Evolutionary conservation across 768 basidiomycete species (phyloP).

Genomic region (Tulasnella sp.): DNA sequence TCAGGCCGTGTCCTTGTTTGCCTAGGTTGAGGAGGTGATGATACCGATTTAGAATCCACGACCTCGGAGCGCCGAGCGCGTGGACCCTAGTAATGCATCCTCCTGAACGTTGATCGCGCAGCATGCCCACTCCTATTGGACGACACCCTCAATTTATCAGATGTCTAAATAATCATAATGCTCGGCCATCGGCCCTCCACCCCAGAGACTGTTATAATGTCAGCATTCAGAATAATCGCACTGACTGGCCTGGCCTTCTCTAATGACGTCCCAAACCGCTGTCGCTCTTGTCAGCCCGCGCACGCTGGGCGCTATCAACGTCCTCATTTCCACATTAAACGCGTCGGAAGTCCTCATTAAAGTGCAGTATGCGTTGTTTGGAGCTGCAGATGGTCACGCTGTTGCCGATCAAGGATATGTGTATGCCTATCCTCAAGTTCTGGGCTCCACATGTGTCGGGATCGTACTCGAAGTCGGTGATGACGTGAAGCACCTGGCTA

Average conservation of each 20-base stretch:
- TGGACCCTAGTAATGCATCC: no score
- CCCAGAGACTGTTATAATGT: no score
- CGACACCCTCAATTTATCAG: no score
- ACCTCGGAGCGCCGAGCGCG: no score
- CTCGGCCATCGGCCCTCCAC: no score
- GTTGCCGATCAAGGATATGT: constrained; percentile 30
- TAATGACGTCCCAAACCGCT: constrained; percentile 31
- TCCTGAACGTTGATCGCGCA: no score
- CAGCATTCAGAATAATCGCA: no score
- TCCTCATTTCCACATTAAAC: constrained; percentile 29
- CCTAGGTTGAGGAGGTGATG: no score
- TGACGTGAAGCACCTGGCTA: constrained; percentile 28
- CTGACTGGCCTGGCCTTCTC: background rate
- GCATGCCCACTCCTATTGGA: no score
- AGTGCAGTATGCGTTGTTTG: constrained; percentile 35
- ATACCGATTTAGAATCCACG: no score
- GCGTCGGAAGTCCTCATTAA: constrained; percentile 33
- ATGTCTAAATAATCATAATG: no score
- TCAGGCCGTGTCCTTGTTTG: no score
- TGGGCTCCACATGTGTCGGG: constrained; percentile 35
- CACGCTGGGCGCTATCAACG: constrained; percentile 31
- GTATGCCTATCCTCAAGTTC: constrained; percentile 28
- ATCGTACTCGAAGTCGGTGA: constrained; percentile 31
- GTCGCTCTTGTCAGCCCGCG: constrained; percentile 33
- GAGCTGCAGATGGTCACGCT: constrained; percentile 34